Evolutionary conservation across 768 basidiomycete species (phyloP), one percentile per base, ranked within the genome.

Genomic region (Amyloporia xantha): DNA sequence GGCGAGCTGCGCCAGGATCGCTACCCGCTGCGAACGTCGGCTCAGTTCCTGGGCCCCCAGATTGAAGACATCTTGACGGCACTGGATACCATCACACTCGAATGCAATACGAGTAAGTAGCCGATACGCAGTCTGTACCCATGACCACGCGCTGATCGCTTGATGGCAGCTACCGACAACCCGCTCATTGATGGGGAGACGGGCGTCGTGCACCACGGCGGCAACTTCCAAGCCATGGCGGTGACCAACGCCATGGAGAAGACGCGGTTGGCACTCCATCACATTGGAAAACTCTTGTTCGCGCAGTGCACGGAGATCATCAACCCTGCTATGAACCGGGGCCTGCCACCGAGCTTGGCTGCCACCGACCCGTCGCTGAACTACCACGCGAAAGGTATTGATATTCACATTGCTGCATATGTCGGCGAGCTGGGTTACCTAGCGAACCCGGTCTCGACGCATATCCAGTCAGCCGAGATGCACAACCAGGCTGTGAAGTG

Each of bases 401-500:
- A 93, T 56, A 92, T 93, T 52, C 86, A 82, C 37, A 75, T 79
- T 4, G 89, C 91, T 7, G 83, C 91, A 0, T 92, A 93, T 61
- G 77, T 83, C 2, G 73, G 83, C 40, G 91, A 93, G 65, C 77
- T 93, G 26, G 90, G 89, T 24, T 83, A 77, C 59, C 75, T 91
- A 21, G 90, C 86, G 17, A 87, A 79, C 68, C 89, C 91, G 0
- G 89, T 92, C 10, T 85, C 84, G 2, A 88, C 87, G 0, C 84
- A 86, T 56, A 80, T 90, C 42, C 88, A 92, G 59, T 85, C 84
- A 1, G 90, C 90, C 1, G 90, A 93, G 68, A 89, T 91, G 86
- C 87, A 91, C 61, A 93, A 93, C 57, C 91, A 93, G 65, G 86
- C 91, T 38, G 78, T 93, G 65, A 93, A 93, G 86, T 89, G 54